Base-by-base conservation (phyloP, 129 eudicot species). In the Logfia minima region DNA sequence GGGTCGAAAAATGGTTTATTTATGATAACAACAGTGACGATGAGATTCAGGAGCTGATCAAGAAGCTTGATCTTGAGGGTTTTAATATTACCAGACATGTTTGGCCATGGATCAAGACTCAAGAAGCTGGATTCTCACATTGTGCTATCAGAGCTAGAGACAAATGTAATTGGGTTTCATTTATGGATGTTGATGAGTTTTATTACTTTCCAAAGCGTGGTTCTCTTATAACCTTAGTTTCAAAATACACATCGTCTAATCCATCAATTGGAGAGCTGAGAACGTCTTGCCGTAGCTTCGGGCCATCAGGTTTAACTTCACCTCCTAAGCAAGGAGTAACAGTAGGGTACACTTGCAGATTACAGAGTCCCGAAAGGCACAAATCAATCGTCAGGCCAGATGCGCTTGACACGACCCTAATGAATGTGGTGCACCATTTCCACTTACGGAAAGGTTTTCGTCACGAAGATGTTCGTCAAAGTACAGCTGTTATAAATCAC, bases 51-150 rank as follows among this genome's bases (percentile, higher is more conserved):
- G 90, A 88, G 22, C 89, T 82, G 66, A 79, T 92, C 28, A 53
- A 72, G 26, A 83, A 89, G 65, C 98, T 94, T 2, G 81, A 91
- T 28, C 72, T 16, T 9, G 90, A 86, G 41, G 82, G 84, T 14
- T 86, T 86, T 34, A 94, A 94, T 75, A 87, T 94, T 10, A 91
- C 74, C 37, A 74, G 99, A 78, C 94, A 86, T 43, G 83, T 86
- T 21, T 94, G 99, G 99, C 99, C 99, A 0, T 91, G 99, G 99
- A 88, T 91, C 74, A 94, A 94, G 85, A 91, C 97, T n/a, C 99
- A 94, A 75, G 99, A 94, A 77, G 99, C 96, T 0, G 99, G 99
- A 2, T 94, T 94, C 80, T 94, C 99, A 1, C 99, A 94, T 37
- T 94, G 99, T 62, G 97, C 93, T 74, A 74, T 94, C 2, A 81